phyloP scores from a whole-genome alignment of 306 rosid genomes.

The Astragalus membranaceus region DNA sequence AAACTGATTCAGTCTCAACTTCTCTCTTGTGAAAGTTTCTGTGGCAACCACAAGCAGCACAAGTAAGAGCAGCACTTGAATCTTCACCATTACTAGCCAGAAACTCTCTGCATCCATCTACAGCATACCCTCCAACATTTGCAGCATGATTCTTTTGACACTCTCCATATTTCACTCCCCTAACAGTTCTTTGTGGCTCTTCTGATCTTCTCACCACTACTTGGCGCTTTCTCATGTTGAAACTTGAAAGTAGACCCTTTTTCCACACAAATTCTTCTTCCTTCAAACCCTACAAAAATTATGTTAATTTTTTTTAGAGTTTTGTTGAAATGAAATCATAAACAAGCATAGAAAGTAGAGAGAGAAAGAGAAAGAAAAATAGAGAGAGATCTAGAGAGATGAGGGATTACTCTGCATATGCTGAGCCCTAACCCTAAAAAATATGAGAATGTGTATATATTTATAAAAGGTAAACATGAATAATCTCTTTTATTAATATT shows the following conservation, averaged over 20 bases:
- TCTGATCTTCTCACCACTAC: slow-evolving; percentile 62
- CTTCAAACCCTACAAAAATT: slow-evolving; percentile 9
- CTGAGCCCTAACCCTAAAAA: slow-evolving; percentile 66
- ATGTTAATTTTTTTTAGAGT: background rate
- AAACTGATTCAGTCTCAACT: slow-evolving; percentile 27
- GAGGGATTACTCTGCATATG: slow-evolving; percentile 18
- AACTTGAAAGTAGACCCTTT: no score
- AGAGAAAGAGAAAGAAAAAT: background rate
- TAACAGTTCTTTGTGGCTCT: slow-evolving; percentile 29
- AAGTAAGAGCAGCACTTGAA: slow-evolving; percentile 49
- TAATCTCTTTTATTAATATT: background rate
- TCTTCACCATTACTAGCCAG: slow-evolving; percentile 73
- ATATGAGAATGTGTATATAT: slow-evolving; percentile 30
- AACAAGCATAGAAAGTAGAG: slow-evolving; percentile 1
- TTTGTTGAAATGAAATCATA: background rate
- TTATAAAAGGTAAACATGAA: slow-evolving; percentile 31
- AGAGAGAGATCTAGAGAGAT: background rate
- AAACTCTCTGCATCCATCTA: slow-evolving; percentile 92
- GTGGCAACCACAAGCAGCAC: slow-evolving; percentile 95
- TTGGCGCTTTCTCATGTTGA: slow-evolving; percentile 79
- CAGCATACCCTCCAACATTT: slow-evolving; percentile 76
- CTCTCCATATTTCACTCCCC: slow-evolving; percentile 67
- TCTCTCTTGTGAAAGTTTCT: slow-evolving; percentile 74
- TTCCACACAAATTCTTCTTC: background rate
- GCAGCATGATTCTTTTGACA: slow-evolving; percentile 98